Base-by-base conservation (phyloP, 495 filamentous ascomycete species). In the Tetracladium setigerum region DNA sequence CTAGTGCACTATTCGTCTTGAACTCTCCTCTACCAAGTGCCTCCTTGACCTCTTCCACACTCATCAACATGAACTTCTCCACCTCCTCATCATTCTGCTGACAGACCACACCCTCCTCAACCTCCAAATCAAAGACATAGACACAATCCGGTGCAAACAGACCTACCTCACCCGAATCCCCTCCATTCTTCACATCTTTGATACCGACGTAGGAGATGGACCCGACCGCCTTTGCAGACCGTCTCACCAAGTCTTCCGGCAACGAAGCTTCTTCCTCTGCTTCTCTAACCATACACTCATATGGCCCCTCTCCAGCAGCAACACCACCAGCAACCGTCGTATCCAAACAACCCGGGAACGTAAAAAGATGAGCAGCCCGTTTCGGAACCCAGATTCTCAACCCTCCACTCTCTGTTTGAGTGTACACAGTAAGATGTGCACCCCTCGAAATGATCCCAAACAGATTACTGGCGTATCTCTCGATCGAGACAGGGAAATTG, bases 311-410 rank as follows among this genome's bases (percentile, higher is more conserved):
- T 1, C 64, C 67, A 1, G 67, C 54, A 11, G 58, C 56, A 4
- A 82, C 58, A 10, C 76, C 75, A 7, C 77, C 77, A 5, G 72
- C 79, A 0, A 81, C 78, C 0, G 76, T 71, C 1, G 54, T 65
- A 56, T 82, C 78, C 5, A 83, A 68, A 66, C 67, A 68, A 5
- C 65, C 63, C 1, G 76, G 73, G 42, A 69, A 78, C 0, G 71
- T 77, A 37, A 67, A 67, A 37, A 75, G 64, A 15, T 63, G 57
- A 10, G 54, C 44, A 13, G 68, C 60, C 4, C 79, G 63, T 5
- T 69, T 57, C 2, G 69, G 62, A 16, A 81, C 66, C 77, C 79
- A 83, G 34, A 79, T 52, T 27, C 62, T 67, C 38, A 71, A 46
- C 27, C 46, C 54, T 14, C 59, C 39, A 35, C 52, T 53, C 14